phyloP scores from a whole-genome alignment of 257 asterid species.

The Cynanchum wilfordii region DNA sequence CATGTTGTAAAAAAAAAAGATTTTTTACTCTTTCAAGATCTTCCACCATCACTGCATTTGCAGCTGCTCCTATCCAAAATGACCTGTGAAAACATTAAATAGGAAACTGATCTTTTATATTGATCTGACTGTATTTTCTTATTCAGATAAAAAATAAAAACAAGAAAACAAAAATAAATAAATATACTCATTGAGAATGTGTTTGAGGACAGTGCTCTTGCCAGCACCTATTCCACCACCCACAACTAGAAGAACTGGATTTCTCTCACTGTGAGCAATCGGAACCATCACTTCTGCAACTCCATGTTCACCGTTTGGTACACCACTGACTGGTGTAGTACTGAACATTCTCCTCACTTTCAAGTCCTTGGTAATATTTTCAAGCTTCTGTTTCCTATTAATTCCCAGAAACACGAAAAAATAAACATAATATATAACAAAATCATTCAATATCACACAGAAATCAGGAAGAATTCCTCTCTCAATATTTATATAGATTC shows the following conservation, averaged over 20 bases:
- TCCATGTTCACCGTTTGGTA: conserved; percentile 26
- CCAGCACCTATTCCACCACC: conserved; percentile 99
- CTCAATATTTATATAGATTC: too few relatives aligned
- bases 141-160: too few relatives aligned
- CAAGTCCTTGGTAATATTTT: conserved; percentile 59
- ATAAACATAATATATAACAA: not conserved
- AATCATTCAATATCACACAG: too few relatives aligned
- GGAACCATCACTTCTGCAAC: conserved; percentile 79
- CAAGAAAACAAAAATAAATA: not conserved
- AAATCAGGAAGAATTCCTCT: too few relatives aligned
- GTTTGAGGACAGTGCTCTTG: conserved; percentile 94
- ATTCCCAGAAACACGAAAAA: not conserved
- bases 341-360: conserved; percentile 68
- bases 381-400: conserved; percentile 76
- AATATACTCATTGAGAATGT: conserved; percentile 84
- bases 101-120: too few relatives aligned
- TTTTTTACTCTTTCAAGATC: conserved; percentile 63
- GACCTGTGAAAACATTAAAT: conserved; percentile 35
- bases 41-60: conserved; percentile 84
- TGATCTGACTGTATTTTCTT: too few relatives aligned
- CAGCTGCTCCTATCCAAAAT: conserved; percentile 75
- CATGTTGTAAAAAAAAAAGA: not conserved
- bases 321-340: conserved; percentile 54
- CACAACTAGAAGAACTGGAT: conserved; percentile 88
- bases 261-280: conserved; percentile 56